Evolutionary conservation across 1,284 basidiomycete species (phyloP), one percentile per base, ranked within the genome.

Genomic region (Ceratobasidium sp.): DNA sequence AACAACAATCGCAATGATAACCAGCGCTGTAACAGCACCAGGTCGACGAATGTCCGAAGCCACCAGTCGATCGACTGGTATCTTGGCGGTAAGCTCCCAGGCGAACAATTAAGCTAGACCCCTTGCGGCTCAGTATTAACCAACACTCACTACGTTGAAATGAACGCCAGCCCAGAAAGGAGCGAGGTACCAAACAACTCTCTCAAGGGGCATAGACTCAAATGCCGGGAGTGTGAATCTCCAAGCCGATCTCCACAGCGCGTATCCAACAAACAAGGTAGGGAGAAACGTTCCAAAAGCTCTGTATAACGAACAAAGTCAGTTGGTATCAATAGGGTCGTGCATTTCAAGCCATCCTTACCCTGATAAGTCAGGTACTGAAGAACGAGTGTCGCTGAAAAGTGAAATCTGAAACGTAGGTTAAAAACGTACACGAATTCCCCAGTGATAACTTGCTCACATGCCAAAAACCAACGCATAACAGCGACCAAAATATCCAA

Each of bases 401-500:
- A 96, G 87, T 1, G 89, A 86, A 76, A 95, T 86, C 69, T 73
- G 35, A 35, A 54, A 31, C 26, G 33, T 23, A 2, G 20, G 15
- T 49, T 17, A 45, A 13, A 8, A 45, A 28, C 10, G 26, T 37
- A 45, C n/a, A 23, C 15, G 17, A 17, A 28, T 6, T 17, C 4
- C 45, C 28, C 23, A 20, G 39, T 35, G 47, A 35, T 23, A n/a
- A 8, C 26, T 23, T 20, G 37, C 69, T 60, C 42, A 73, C 69
- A 80, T 97, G 94, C 95, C 95, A 96, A 82, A 90, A 96, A 0
- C 95, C 95, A 60, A 96, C 90, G 84, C 91, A 94, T 2, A 95
- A 89, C 20, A 96, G 85, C 77, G 88, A 91, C 92, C 92, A 94
- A 84, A 88, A 94, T 4, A 90, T 84, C 35, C 94, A 86, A 78